phyloP scores from a whole-genome alignment of 495 filamentous ascomycete species.

The Tuber melanosporum region DNA sequence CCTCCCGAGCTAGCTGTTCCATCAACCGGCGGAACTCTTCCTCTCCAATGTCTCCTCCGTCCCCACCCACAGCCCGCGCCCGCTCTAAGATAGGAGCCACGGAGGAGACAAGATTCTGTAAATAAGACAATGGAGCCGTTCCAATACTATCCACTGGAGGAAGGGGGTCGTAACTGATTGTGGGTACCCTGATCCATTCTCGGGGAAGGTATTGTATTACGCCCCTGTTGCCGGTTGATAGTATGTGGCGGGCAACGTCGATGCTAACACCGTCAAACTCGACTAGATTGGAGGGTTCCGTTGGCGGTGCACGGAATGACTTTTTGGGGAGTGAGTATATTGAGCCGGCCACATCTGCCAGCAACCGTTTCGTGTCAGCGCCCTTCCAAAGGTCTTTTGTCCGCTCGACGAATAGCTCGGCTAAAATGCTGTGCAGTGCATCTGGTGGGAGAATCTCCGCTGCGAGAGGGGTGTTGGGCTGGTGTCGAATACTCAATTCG shows the following conservation, averaged over 20 bases:
- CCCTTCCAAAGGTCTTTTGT: conserved; percentile 89
- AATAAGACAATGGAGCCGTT: neutral
- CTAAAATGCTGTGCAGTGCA: conserved; percentile 49
- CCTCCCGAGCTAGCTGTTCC: neutral
- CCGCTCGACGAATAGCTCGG: conserved; percentile 69
- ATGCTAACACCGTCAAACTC: conserved; percentile 51
- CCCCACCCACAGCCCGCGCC: neutral
- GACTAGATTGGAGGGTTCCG: conserved; percentile 43
- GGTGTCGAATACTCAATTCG: conserved; percentile 48
- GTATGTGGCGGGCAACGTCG: conserved; percentile 68
- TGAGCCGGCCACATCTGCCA: conserved; percentile 65
- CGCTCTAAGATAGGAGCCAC: neutral
- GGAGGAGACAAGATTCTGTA: neutral
- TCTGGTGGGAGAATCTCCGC: conserved; percentile 79
- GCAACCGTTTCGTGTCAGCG: conserved; percentile 60
- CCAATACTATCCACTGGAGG: neutral
- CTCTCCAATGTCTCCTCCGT: neutral
- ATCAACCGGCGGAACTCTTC: neutral
- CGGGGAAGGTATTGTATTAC: neutral
- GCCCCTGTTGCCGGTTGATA: conserved; percentile 57
- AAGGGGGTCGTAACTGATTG: neutral
- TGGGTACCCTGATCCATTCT: neutral
- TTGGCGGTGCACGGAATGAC: conserved; percentile 22
- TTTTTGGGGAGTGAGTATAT: conserved; percentile 41
- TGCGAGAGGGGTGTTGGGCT: conserved; percentile 58